A percentile compares a stretch with the other conserved stretches of the same genome.
phyloP scores from a whole-genome alignment of 2,329 filamentous ascomycete species.

The Colletotrichum orchidophilum region DNA sequence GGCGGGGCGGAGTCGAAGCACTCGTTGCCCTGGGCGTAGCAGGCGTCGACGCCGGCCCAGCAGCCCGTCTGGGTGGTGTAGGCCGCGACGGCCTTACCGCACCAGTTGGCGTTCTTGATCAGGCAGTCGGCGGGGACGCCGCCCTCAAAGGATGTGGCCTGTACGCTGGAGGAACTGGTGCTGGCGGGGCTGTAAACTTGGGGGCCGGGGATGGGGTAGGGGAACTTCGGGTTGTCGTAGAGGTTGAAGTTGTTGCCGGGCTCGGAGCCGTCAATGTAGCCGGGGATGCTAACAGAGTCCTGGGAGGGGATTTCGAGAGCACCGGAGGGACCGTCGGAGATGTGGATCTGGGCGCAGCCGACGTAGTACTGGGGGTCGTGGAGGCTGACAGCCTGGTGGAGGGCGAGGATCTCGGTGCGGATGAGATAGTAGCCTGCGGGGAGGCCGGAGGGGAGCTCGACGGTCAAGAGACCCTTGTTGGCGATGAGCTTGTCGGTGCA shows the following conservation, averaged over 20 bases:
- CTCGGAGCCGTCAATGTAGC: conserved; percentile 65
- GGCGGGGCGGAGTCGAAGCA: conserved; percentile 70
- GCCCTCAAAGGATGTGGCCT: conserved; percentile 49
- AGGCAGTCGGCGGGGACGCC: conserved; percentile 65
- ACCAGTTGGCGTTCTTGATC: conserved; percentile 78
- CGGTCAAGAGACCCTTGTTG: conserved; percentile 70
- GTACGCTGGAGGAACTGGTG: conserved; percentile 12
- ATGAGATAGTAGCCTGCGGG: conserved; percentile 76
- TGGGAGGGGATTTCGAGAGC: conserved; percentile 56
- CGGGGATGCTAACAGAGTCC: conserved; percentile 71
- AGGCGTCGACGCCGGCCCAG: conserved; percentile 64
- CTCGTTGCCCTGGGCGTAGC: conserved; percentile 66
- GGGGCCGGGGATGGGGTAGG: conserved; percentile 69
- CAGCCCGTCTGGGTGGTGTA: conserved; percentile 67
- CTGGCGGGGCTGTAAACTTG: conserved; percentile 56
- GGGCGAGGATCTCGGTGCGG: conserved; percentile 74
- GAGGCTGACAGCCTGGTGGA: conserved; percentile 65
- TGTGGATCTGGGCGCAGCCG: conserved; percentile 76
- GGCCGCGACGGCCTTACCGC: conserved; percentile 66
- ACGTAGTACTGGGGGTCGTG: conserved; percentile 77
- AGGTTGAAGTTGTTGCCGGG: conserved; percentile 72
- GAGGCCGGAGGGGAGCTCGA: conserved; percentile 69
- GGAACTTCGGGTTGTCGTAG: conserved; percentile 61
- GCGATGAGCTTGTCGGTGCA: conserved; percentile 75
- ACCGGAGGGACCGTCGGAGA: conserved; percentile 58